phyloP scores from a whole-genome alignment of 1,284 basidiomycete species.

The Rhodotorula glutinis region DNA sequence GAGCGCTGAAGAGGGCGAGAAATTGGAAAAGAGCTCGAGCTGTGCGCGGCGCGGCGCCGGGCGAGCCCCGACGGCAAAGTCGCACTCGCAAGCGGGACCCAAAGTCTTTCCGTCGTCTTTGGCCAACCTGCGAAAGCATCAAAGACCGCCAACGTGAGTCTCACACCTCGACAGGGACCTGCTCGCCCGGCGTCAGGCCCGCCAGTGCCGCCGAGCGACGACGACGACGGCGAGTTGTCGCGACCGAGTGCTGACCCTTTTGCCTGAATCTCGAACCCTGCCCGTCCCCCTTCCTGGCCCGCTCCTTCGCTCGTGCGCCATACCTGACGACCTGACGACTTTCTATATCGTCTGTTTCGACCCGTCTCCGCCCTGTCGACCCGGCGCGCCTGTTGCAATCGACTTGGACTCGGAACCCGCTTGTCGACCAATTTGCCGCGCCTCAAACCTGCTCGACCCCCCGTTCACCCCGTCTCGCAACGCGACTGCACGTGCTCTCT shows the following conservation, averaged over 20 bases:
- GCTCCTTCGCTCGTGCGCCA: too few relatives aligned
- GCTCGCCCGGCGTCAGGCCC: not conserved
- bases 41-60: not conserved
- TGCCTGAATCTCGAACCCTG: too few relatives aligned
- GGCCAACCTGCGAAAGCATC: constrained; percentile 5
- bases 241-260: not conserved
- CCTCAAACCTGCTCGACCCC: not conserved
- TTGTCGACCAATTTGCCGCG: not conserved
- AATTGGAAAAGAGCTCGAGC: too few relatives aligned
- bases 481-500: not conserved
- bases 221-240: not conserved
- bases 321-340: not conserved
- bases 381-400: not conserved
- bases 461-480: not conserved
- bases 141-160: constrained; percentile 3
- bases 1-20: too few relatives aligned
- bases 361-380: not conserved
- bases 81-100: not conserved
- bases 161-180: not conserved
- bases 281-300: not conserved
- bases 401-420: not conserved
- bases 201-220: not conserved
- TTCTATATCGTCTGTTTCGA: not conserved
- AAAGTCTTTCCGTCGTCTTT: constrained; percentile 6
- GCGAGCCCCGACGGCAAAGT: not conserved